Evolutionary conservation across 371 early-diverging fungal genomes (phyloP), one percentile per base, ranked within the genome.

Genomic region (Gilbertella persicaria): DNA sequence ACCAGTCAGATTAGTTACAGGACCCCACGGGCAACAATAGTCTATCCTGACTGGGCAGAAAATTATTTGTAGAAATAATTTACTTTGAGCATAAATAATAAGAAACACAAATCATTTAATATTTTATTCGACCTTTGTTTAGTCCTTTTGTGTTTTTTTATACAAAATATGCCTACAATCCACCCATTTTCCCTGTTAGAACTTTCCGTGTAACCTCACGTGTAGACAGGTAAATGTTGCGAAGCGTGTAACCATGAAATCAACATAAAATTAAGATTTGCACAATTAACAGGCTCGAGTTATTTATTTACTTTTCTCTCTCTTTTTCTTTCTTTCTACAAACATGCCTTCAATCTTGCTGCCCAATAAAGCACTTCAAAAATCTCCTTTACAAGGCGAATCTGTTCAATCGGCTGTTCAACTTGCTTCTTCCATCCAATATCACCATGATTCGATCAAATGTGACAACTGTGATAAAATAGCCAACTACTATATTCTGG

Each of bases 381-480:
- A 30, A 0, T 45, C n/a, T 30, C 38, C 4, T 16, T 33, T 7
- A 38, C 14, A 35, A 10, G 24, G 7, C 25, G 37, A 45, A 39
- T 61, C 50, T 19, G 28, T 61, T 45, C 45, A 55, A 40, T 46
- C 39, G 19, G 40, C 37, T 16, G 26, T 33, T 21, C 38, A 40
- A 45, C 36, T 55, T 13, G 50, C 55, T 19, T 45, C 60, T 24
- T 26, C 50, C 16, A 49, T 51, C 3, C 44, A 64, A 20, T 41
- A 44, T 4, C 53, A 39, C 23, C 64, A 64, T 38, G 64, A 60
- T 50, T 24, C 35, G 35, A 29, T 13, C n/a, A 51, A 36, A 6
- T 66, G 66, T 36, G 35, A 50, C 30, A 48, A 53, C 8, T 66
- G 66, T 25, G 33, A 48, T 53, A 24, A n/a, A 8, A 50, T 58